A percentile compares a stretch with the other conserved stretches of the same genome.
These are phyloP conservation scores for Diplodia scrobiculata DNA, from an alignment of 2,329 filamentous ascomycete genomes.

Conservation along the genomic window DNA sequence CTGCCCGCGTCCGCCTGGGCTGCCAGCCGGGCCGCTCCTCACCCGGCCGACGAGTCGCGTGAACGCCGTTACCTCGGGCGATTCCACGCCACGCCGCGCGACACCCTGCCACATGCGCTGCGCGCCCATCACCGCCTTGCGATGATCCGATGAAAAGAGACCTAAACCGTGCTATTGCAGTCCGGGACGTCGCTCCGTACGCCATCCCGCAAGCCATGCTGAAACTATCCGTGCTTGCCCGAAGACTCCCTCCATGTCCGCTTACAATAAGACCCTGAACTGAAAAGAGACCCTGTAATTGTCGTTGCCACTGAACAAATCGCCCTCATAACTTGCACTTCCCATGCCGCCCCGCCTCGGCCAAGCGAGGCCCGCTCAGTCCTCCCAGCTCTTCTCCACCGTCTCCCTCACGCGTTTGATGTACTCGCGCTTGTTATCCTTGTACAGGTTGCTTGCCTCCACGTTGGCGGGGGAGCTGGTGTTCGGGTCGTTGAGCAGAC, in stretches of 20 bases:
- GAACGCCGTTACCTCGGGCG: constrained; percentile 4
- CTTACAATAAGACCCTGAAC: constrained; percentile 13
- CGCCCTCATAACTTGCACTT: neutral
- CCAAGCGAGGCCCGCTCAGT: constrained; percentile 53
- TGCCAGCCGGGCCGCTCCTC: neutral
- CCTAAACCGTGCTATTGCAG: constrained; percentile 14
- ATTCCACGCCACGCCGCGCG: constrained; percentile 20
- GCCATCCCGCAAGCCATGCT: constrained; percentile 28
- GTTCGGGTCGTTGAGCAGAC: constrained; percentile 95
- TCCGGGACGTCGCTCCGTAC: constrained; percentile 24
- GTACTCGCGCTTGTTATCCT: constrained; percentile 96
- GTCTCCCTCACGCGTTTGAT: constrained; percentile 93
- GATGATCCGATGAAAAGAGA: neutral
- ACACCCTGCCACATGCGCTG: constrained; percentile 3
- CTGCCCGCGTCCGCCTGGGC: constrained; percentile 1
- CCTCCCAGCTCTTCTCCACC: constrained; percentile 99
- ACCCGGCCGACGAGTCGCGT: constrained; percentile 12
- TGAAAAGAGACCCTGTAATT: constrained; percentile 11
- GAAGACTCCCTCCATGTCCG: constrained; percentile 3
- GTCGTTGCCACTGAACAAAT: constrained; percentile 11
- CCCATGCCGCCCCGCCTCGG: neutral
- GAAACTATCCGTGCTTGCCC: constrained; percentile 5
- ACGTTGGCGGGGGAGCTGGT: constrained; percentile 98
- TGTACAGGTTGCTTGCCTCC: constrained; percentile 96
- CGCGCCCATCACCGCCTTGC: neutral